Evolutionary conservation across 768 basidiomycete genomes (phyloP).

Genomic region (Suillus lakei): DNA sequence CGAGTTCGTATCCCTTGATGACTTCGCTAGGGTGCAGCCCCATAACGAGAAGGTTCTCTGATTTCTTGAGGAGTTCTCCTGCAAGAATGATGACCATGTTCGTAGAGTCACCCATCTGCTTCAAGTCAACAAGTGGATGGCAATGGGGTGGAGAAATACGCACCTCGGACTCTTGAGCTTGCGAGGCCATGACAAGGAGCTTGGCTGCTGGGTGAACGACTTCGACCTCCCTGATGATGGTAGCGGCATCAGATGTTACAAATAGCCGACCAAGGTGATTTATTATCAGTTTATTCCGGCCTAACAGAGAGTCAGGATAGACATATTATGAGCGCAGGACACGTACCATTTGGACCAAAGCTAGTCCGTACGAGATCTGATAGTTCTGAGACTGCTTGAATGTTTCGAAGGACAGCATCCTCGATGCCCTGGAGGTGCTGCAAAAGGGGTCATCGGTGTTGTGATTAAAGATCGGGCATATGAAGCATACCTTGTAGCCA

Average conservation of each 20-base stretch:
- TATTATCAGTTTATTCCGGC: conserved; percentile 96
- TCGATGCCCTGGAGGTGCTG: conserved; percentile 89
- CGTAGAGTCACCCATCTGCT: conserved; percentile 95
- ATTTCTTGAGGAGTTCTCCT: conserved; percentile 92
- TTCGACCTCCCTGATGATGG: conserved; percentile 97
- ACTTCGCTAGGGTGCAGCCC: conserved; percentile 97
- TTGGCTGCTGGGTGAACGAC: conserved; percentile 99
- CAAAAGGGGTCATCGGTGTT: conserved; percentile 9
- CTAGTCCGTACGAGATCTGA: conserved; percentile 95
- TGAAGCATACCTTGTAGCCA: conserved; percentile 79
- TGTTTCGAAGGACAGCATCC: conserved; percentile 96
- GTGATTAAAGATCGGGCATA: conserved; percentile 10
- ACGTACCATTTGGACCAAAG: conserved; percentile 93
- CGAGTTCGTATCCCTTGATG: conserved; percentile 94
- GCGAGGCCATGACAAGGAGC: conserved; percentile 97
- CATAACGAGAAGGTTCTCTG: conserved; percentile 92
- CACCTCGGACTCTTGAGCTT: conserved; percentile 95
- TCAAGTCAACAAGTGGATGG: conserved; percentile 9
- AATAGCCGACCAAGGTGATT: conserved; percentile 96
- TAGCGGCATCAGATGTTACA: conserved; percentile 98
- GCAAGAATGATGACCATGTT: conserved; percentile 95
- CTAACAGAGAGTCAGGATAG: conserved; percentile 43
- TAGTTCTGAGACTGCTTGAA: conserved; percentile 93
- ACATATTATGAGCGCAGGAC: neutral
- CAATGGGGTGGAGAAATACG: conserved; percentile 26